Percentiles rank a stretch among this genome's conserved stretches.
Conservation (phyloP, 1,139 yeast genomes). For the Saccharomyces hybrid region DNA sequence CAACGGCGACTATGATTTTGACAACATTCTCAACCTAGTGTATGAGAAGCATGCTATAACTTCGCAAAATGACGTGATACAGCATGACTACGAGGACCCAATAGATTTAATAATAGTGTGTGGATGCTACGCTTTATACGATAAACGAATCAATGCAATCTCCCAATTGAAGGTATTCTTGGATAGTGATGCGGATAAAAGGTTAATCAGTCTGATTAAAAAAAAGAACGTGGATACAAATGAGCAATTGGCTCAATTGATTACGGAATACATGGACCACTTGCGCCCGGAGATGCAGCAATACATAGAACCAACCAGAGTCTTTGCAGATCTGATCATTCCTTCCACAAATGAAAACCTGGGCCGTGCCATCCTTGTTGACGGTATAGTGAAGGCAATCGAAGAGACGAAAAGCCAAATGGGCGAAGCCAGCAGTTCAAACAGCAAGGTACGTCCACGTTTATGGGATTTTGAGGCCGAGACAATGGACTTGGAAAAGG, state of each 20-base stretch:
- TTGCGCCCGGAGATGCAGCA: constrained; percentile 71
- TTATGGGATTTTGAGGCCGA: constrained; percentile 35
- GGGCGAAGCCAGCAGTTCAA: constrained; percentile 5
- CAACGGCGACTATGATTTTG: constrained; percentile 36
- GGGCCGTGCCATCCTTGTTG: constrained; percentile 64
- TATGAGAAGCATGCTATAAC: constrained; percentile 7
- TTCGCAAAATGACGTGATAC: not conserved
- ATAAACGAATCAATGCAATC: constrained; percentile 47
- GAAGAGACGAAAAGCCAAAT: constrained; percentile 8
- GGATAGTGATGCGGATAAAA: constrained; percentile 80
- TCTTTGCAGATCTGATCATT: constrained; percentile 71
- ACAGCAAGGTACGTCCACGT: constrained; percentile 7
- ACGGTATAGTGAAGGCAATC: constrained; percentile 51
- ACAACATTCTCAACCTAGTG: constrained; percentile 26
- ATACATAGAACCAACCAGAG: constrained; percentile 68
- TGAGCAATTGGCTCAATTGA: constrained; percentile 40
- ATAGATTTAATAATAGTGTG: constrained; percentile 49
- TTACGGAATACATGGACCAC: constrained; percentile 53
- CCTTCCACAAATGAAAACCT: constrained; percentile 45
- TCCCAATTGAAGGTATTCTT: constrained; percentile 67
- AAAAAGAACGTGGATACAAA: constrained; percentile 30
- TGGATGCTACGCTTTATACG: constrained; percentile 76
- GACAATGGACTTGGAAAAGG: constrained; percentile 42
- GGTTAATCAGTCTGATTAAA: constrained; percentile 67
- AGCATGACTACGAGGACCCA: not conserved